Base-by-base conservation (phyloP, 257 asterid species). In the Solanum sitiens region DNA sequence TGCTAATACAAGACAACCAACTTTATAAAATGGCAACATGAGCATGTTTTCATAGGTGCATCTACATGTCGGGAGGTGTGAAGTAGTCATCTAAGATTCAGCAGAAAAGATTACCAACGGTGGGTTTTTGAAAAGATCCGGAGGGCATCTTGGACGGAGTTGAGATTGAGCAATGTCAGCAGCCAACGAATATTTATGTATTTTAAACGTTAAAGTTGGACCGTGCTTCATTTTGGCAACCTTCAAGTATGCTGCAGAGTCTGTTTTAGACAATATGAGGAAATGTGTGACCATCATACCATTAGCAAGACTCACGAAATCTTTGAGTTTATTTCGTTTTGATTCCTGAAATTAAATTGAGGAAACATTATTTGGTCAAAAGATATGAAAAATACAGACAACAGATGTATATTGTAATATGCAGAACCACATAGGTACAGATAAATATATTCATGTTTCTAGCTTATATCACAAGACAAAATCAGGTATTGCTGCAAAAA, bases 201-300 rank as follows among this genome's bases (percentile, higher is more conserved):
- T 92, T 91, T 97, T 97, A 91, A 96, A 97, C n/a, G 95, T 91
- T 73, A 97, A 94, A 47, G 99, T 97, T 33, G 99, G 99, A 47
- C 99, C 99, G 87, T 96, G 16, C 83, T 74, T 74, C 83, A 74
- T 37, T 39, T 7, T 88, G 59, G 94, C 96, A 73, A 97, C 98
- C 90, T 96, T 94, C 94, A 97, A 87, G 90, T 92, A 92, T 10
- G 99, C 98, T 3, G 98, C 92, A 39, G 94, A 67, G 13, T 91
- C 94, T n/a, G 98, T 93, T 92, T 97, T 97, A 14, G 98, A 97
- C 83, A 97, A 71, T 16, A 96, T 95, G 86, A 97, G 98, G 84
- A 94, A 97, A 91, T 96, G 99, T 10, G 99, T 96, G 76, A 97
- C 98, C 7, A 96, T 98, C 99, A 96, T 94, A 20, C 96, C 96